Evolutionary conservation across 495 filamentous ascomycete genomes (phyloP).

Genomic region (Trypethelium eluteriae): DNA sequence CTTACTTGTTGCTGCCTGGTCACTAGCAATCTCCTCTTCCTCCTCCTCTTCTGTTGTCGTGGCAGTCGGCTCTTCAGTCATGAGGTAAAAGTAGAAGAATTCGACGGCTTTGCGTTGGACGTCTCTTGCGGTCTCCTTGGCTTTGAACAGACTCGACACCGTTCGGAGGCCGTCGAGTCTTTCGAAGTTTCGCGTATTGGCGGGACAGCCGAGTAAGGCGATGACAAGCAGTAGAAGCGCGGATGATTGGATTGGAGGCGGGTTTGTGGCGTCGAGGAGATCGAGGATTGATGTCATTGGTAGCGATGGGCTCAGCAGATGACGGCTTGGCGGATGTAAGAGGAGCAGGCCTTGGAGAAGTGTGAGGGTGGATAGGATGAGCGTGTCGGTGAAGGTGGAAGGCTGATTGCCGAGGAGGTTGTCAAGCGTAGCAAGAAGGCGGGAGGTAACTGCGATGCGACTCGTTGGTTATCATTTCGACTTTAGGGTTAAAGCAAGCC

Average conservation of each 20-base stretch:
- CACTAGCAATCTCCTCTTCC: not conserved
- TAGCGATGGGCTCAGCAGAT: conserved; percentile 77
- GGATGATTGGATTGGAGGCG: conserved; percentile 80
- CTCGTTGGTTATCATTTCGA: not conserved
- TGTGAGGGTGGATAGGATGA: conserved; percentile 82
- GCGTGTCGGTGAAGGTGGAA: conserved; percentile 63
- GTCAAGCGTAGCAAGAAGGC: conserved; percentile 80
- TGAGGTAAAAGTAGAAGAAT: conserved; percentile 96
- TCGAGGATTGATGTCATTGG: conserved; percentile 97
- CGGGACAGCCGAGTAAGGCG: conserved; percentile 71
- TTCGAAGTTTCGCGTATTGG: conserved; percentile 87
- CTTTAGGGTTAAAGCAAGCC: not conserved
- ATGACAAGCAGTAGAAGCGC: conserved; percentile 85
- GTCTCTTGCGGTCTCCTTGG: conserved; percentile 67
- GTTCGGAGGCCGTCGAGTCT: conserved; percentile 85
- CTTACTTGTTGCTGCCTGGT: not conserved
- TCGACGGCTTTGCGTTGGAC: conserved; percentile 91
- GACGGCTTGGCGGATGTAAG: conserved; percentile 85
- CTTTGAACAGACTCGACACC: conserved; percentile 88
- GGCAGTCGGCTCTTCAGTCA: conserved; percentile 67
- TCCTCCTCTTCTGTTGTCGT: conserved; percentile 35
- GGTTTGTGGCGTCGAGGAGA: conserved; percentile 87
- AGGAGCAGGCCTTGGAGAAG: conserved; percentile 85
- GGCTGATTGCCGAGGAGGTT: conserved; percentile 71
- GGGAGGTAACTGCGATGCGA: conserved; percentile 19